These are phyloP conservation scores for Hansenula lynferdii DNA, from an alignment of 1,139 yeast genomes.

Conservation along the genomic window DNA sequence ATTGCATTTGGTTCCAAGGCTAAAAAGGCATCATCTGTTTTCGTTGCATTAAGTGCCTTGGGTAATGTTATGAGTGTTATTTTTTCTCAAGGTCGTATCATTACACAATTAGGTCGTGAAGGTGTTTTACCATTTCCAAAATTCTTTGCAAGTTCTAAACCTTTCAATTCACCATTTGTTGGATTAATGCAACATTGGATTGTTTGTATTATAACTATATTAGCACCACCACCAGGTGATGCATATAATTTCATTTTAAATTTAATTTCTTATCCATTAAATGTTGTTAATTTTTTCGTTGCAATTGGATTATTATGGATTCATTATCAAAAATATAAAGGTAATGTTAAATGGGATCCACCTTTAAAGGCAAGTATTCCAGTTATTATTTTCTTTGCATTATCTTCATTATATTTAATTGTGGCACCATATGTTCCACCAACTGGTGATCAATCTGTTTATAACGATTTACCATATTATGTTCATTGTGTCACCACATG, in stretches of 20 bases:
- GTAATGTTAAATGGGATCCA: slow-evolving; percentile 63
- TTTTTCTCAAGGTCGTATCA: slow-evolving; percentile 73
- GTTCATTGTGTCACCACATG: slow-evolving; percentile 80
- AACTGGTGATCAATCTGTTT: slow-evolving; percentile 57
- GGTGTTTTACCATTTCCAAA: slow-evolving; percentile 66
- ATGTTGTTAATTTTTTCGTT: slow-evolving; percentile 64
- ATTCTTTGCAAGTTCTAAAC: slow-evolving; percentile 47
- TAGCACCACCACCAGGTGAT: slow-evolving; percentile 72
- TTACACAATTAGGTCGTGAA: slow-evolving; percentile 70
- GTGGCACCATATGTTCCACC: slow-evolving; percentile 86
- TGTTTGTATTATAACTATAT: slow-evolving; percentile 47
- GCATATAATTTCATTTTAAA: slow-evolving; percentile 73
- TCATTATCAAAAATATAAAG: slow-evolving; percentile 50
- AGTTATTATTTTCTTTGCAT: slow-evolving; percentile 57
- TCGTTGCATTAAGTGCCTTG: slow-evolving; percentile 69
- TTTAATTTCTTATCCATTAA: slow-evolving; percentile 71
- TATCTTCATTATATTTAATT: slow-evolving; percentile 66
- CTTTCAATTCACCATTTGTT: slow-evolving; percentile 52
- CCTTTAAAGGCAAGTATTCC: slow-evolving; percentile 67
- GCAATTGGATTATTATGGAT: slow-evolving; percentile 70
- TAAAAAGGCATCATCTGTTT: slow-evolving; percentile 63
- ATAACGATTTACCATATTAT: slow-evolving; percentile 67
- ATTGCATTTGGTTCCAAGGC: slow-evolving; percentile 67
- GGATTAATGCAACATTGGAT: slow-evolving; percentile 52
- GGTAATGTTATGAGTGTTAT: slow-evolving; percentile 79